Percentiles rank a stretch among this genome's conserved stretches.
phyloP scores from a whole-genome alignment of 2,329 filamentous ascomycete species.

The Fusarium scirpi region DNA sequence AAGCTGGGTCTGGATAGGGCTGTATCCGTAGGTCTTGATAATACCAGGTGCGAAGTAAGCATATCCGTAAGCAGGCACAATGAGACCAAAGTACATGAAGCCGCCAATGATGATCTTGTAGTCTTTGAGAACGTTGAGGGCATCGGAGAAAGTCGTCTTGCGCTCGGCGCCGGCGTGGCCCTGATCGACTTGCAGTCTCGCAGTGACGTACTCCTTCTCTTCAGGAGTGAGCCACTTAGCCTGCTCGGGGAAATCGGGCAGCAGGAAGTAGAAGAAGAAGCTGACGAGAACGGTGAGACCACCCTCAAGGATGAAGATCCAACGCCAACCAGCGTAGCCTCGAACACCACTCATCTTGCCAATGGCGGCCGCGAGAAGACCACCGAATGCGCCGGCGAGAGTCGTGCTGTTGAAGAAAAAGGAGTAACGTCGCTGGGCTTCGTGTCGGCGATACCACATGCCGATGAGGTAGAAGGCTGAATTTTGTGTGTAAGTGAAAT shows the following conservation, averaged over 20 bases:
- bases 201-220: conserved; percentile 74
- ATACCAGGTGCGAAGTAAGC: conserved; percentile 83
- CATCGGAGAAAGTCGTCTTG: conserved; percentile 69
- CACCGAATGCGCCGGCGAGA: conserved; percentile 85
- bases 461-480: conserved; percentile 76
- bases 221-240: conserved; percentile 78
- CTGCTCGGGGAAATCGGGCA: conserved; percentile 81
- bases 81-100: conserved; percentile 84
- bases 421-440: conserved; percentile 91
- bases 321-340: conserved; percentile 80
- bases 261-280: conserved; percentile 73
- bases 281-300: conserved; percentile 71
- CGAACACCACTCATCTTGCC: conserved; percentile 83
- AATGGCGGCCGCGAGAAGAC: conserved; percentile 85
- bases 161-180: conserved; percentile 74
- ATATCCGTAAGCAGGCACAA: conserved; percentile 82
- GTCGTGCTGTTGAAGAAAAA: conserved; percentile 93
- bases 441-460: conserved; percentile 89
- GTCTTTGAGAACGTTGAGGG: conserved; percentile 75
- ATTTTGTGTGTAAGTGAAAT: conserved; percentile 55
- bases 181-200: conserved; percentile 75
- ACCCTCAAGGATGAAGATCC: conserved; percentile 87
- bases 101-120: conserved; percentile 79
- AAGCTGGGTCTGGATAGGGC: conserved; percentile 67
- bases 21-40: conserved; percentile 74